These are phyloP conservation scores for Allomyces arbusculus DNA, from an alignment of 192 early-diverging fungal species.

Conservation along the genomic window DNA sequence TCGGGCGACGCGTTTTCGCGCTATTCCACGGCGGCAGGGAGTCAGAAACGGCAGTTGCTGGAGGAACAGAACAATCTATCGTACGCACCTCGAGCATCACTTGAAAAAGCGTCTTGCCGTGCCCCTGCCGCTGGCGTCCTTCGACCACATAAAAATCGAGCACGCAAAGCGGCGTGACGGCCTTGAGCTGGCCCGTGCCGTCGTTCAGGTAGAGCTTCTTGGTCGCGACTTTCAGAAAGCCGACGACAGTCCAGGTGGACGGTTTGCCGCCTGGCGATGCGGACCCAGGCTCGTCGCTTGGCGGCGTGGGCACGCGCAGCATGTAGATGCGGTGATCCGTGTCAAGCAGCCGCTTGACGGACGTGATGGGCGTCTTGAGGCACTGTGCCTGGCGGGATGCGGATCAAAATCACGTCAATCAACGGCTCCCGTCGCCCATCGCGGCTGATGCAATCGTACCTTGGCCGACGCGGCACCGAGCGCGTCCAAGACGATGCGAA, in stretches of 20 bases:
- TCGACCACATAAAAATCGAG: constrained; percentile 29
- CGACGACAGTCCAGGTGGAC: neutral
- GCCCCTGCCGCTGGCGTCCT: constrained; percentile 13
- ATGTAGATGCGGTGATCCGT: neutral
- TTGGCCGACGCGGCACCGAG: neutral
- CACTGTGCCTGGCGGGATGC: neutral
- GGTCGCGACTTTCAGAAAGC: neutral
- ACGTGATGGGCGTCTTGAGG: neutral
- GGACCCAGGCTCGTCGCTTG: neutral
- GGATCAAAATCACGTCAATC: too few relatives aligned
- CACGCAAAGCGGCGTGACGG: constrained; percentile 22
- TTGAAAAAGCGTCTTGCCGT: constrained; percentile 24
- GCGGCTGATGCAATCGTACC: neutral
- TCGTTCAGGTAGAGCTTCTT: constrained; percentile 8
- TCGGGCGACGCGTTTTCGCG: constrained; percentile 12
- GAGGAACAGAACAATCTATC: too few relatives aligned
- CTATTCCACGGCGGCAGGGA: constrained; percentile 1
- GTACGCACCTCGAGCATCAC: constrained; percentile 15
- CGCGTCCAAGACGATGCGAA: neutral
- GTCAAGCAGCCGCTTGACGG: neutral
- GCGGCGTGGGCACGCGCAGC: neutral
- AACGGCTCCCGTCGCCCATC: too few relatives aligned
- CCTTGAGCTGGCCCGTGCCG: constrained; percentile 11
- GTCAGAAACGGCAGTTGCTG: constrained; percentile 1
- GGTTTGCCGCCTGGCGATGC: too few relatives aligned